Evolutionary conservation across 1,284 basidiomycete genomes (phyloP), one percentile per base, ranked within the genome.

Genomic region (Kalmanozyma brasiliensis): DNA sequence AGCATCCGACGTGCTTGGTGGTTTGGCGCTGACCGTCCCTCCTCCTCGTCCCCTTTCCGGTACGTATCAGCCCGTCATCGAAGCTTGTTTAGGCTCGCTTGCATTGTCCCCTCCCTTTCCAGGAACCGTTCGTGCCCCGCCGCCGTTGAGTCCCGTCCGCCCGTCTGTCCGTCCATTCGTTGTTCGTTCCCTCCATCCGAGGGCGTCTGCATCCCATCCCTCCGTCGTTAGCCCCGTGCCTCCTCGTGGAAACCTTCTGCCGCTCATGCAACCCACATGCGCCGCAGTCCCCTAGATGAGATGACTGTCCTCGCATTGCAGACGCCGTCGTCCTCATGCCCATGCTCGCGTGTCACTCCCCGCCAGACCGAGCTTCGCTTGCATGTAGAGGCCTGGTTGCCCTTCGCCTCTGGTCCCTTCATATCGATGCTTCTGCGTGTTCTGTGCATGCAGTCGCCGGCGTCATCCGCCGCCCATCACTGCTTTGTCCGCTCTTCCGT

Each of bases 231-330:
- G 34, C 7, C 33, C n/a, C 4, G 43, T 34, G 16, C 19, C n/a
- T 13, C 33, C 34, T 36, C 34, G 44, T 36, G 34, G 36, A 23
- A 33, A 20, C 20, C 44, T 37, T 37, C 44, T 22, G 6, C 23
- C 16, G 29, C 22, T 23, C n/a, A 46, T 46, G 44, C 44, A 46
- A 46, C 44, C 44, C 44, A 46, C 44, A 35, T 46, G 44, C 23
- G 33, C 44, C 23, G 23, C 34, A 9, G n/a, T 13, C 4, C 8
- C 36, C 17, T 11, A 20, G 44, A 46, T 46, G 23, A 46, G 33
- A 23, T 23, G 20, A 19, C 41, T 17, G 17, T 26, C 41, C n/a
- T 43, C 26, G 41, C 17, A n/a, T 19, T 43, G 41, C 41, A 32
- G 41, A 6, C 29, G 29, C 9, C 40, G 17, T 30, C n/a, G 23